Percentiles rank a stretch among this genome's conserved stretches.
Evolutionary conservation across 345 rosid species (phyloP).

Genomic region (Alliaria petiolata): DNA sequence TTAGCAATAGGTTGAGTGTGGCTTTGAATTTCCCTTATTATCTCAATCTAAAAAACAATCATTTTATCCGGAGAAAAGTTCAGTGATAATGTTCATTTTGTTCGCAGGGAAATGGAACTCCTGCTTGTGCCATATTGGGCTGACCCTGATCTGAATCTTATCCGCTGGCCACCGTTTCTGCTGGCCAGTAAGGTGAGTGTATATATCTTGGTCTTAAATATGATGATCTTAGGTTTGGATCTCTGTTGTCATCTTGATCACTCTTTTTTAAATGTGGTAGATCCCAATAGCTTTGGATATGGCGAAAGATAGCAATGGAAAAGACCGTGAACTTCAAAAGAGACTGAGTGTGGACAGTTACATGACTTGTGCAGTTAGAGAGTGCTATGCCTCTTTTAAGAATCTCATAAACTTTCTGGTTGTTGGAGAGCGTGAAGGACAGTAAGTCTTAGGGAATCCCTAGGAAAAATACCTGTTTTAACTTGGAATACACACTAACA

Average conservation of each 20-base stretch:
- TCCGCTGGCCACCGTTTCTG: constrained; percentile 62
- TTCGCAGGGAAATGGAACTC: constrained; percentile 48
- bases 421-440: constrained; percentile 41
- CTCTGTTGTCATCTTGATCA: neutral
- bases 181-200: constrained; percentile 55
- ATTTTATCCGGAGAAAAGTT: neutral
- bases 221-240: neutral
- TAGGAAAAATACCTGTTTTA: constrained; percentile 4
- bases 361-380: constrained; percentile 52
- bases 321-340: constrained; percentile 49
- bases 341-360: constrained; percentile 44
- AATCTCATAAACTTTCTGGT: constrained; percentile 47
- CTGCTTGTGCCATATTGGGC: constrained; percentile 55
- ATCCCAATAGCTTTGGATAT: constrained; percentile 64
- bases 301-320: constrained; percentile 55
- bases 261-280: constrained; percentile 25
- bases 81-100: neutral
- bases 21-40: neutral
- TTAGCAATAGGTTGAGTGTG: constrained; percentile 41
- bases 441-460: constrained; percentile 30
- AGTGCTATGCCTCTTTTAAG: constrained; percentile 52
- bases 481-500: neutral
- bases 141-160: constrained; percentile 42
- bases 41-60: neutral
- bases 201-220: neutral